These are phyloP conservation scores for Diplodia intermedia DNA, from an alignment of 2,329 filamentous ascomycete genomes.

Conservation along the genomic window DNA sequence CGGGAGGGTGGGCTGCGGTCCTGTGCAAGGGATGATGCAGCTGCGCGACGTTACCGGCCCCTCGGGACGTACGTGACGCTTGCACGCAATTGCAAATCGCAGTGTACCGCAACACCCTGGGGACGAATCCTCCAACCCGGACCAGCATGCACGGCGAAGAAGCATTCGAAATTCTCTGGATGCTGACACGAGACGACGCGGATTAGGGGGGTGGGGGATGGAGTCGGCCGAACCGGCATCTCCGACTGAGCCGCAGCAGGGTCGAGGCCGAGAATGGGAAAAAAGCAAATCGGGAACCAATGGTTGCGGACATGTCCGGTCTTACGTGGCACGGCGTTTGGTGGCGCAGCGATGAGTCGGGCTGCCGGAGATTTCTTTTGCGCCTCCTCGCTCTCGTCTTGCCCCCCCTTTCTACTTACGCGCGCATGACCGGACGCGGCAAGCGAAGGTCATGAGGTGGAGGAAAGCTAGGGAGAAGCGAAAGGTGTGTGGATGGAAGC, in stretches of 20 bases:
- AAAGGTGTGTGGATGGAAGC: not conserved
- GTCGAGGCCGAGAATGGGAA: not conserved
- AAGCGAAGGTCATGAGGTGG: not conserved
- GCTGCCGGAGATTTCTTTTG: not conserved
- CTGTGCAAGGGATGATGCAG: slow-evolving; percentile 1
- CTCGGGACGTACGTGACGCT: not conserved
- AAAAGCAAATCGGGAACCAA: not conserved
- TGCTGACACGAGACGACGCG: not conserved
- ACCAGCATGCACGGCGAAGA: not conserved
- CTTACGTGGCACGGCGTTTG: not conserved
- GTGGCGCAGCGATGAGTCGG: not conserved
- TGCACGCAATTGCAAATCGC: not conserved
- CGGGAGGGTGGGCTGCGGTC: not conserved
- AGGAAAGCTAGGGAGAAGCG: not conserved
- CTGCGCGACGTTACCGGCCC: not conserved
- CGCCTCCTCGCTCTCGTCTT: not conserved
- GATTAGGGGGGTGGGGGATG: not conserved
- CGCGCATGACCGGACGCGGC: not conserved
- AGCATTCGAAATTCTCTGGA: not conserved
- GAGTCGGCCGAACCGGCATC: not conserved
- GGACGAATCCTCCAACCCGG: not conserved
- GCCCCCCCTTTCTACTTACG: not conserved
- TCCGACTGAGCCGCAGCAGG: not conserved
- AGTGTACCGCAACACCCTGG: not conserved
- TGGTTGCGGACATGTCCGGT: slow-evolving; percentile 1